Evolutionary conservation across 345 rosid species (phyloP).

Genomic region (Hypericum perforatum): DNA sequence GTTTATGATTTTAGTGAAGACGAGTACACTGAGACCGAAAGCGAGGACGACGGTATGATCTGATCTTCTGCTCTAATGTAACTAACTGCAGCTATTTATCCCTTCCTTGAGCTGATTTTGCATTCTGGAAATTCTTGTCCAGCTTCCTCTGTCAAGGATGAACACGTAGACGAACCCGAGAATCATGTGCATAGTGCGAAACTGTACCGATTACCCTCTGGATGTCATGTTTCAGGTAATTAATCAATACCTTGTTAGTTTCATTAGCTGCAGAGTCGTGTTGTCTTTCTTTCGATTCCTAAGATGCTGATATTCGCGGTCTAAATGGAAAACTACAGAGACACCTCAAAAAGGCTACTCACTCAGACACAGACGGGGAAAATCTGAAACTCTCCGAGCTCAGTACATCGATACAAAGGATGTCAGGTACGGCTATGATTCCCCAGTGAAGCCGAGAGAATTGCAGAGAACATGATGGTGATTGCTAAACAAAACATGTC

Average conservation of each 20-base stretch:
- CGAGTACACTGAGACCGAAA: constrained; percentile 82
- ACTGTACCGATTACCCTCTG: constrained; percentile 25
- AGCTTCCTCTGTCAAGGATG: constrained; percentile 51
- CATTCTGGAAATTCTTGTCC: constrained; percentile 13
- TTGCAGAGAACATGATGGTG: not conserved
- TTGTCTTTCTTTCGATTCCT: no score
- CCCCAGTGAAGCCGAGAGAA: not conserved
- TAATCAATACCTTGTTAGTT: no score
- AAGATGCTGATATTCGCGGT: no score
- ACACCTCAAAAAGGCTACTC: constrained; percentile 36
- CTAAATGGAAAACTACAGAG: constrained; percentile 19
- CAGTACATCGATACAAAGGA: constrained; percentile 89
- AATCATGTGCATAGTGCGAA: constrained; percentile 15
- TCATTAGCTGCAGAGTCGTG: no score
- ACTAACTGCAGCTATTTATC: no score
- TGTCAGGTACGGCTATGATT: constrained; percentile 51
- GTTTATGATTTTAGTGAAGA: constrained; percentile 86
- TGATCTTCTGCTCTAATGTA: not conserved
- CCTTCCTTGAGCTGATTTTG: no score
- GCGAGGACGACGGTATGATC: constrained; percentile 79
- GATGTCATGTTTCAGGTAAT: constrained; percentile 48
- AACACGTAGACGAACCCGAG: constrained; percentile 15
- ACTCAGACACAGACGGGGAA: constrained; percentile 72
- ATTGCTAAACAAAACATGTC: not conserved
- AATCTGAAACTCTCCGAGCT: constrained; percentile 86